These are phyloP conservation scores for Phanerochaete carnosa DNA, from an alignment of 768 basidiomycete genomes.

Conservation along the genomic window DNA sequence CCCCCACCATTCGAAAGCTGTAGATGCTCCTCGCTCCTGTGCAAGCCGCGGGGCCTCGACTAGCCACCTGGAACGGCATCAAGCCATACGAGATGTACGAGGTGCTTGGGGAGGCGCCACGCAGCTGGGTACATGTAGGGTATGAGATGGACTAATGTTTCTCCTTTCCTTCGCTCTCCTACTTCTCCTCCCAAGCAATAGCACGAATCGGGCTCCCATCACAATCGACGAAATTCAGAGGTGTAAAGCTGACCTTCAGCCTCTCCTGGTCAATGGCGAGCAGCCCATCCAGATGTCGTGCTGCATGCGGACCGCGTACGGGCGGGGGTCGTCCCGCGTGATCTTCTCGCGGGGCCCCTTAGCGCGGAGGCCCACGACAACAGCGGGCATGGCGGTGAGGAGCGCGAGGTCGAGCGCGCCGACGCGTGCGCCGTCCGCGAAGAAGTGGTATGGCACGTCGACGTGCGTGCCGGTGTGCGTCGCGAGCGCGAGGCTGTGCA, in stretches of 20 bases:
- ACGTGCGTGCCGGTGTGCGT: slow-evolving; percentile 80
- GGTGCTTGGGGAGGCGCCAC: no score
- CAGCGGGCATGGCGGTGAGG: slow-evolving; percentile 47
- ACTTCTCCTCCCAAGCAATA: slow-evolving; percentile 45
- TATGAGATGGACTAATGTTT: no score
- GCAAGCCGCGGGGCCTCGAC: no score
- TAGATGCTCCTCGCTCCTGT: no score
- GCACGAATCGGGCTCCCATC: slow-evolving; percentile 74
- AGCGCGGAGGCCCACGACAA: slow-evolving; percentile 51
- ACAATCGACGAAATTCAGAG: slow-evolving; percentile 51
- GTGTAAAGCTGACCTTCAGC: slow-evolving; percentile 48
- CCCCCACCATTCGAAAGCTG: no score
- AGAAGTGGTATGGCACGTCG: slow-evolving; percentile 75
- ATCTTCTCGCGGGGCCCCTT: slow-evolving; percentile 45
- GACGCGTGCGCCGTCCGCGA: slow-evolving; percentile 51
- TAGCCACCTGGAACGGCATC: no score
- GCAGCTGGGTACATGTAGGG: no score
- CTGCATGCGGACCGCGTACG: slow-evolving; percentile 34
- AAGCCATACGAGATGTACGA: no score
- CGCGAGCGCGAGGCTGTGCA: slow-evolving; percentile 51
- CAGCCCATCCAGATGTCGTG: slow-evolving; percentile 43
- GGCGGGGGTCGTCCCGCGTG: slow-evolving; percentile 48
- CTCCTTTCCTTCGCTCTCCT: no score
- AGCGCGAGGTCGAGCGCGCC: slow-evolving; percentile 52
- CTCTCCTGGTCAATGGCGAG: slow-evolving; percentile 13